phyloP scores from a whole-genome alignment of 2,329 filamentous ascomycete species.

The Trichoderma endophyticum region DNA sequence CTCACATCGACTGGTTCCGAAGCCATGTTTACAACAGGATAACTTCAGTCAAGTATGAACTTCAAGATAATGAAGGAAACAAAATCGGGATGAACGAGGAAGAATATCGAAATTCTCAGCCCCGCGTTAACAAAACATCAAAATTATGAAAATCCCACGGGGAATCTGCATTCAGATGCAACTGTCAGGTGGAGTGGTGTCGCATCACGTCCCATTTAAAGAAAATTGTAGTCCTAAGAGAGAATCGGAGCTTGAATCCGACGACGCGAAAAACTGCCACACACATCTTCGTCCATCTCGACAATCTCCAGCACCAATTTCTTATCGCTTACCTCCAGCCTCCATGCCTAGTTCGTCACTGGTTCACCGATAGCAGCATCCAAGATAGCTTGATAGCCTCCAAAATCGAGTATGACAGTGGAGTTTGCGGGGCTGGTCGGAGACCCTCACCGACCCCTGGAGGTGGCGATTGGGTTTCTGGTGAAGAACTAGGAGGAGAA shows the following conservation, averaged over 20 bases:
- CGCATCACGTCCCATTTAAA: constrained; percentile 8
- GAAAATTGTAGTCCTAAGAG: not conserved
- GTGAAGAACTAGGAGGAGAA: not conserved
- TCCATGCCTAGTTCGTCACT: not conserved
- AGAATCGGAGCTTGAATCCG: not conserved
- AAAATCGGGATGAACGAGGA: not conserved
- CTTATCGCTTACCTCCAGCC: not conserved
- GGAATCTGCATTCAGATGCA: constrained; percentile 2
- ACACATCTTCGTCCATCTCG: not conserved
- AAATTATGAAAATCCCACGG: not conserved
- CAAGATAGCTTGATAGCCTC: not conserved
- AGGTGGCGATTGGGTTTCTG: not conserved
- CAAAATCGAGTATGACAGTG: not conserved
- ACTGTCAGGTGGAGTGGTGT: not conserved
- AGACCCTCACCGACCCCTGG: constrained; percentile 22
- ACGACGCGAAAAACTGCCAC: not conserved
- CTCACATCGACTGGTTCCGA: not conserved
- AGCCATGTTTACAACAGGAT: not conserved
- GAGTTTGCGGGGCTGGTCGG: constrained; percentile 17
- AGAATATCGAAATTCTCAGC: not conserved
- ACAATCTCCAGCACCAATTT: not conserved
- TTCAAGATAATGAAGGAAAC: not conserved
- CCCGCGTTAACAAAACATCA: not conserved
- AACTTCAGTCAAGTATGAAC: not conserved
- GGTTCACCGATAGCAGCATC: not conserved